These are phyloP conservation scores for Hericium coralloides DNA, from an alignment of 768 basidiomycete species.

Conservation along the genomic window DNA sequence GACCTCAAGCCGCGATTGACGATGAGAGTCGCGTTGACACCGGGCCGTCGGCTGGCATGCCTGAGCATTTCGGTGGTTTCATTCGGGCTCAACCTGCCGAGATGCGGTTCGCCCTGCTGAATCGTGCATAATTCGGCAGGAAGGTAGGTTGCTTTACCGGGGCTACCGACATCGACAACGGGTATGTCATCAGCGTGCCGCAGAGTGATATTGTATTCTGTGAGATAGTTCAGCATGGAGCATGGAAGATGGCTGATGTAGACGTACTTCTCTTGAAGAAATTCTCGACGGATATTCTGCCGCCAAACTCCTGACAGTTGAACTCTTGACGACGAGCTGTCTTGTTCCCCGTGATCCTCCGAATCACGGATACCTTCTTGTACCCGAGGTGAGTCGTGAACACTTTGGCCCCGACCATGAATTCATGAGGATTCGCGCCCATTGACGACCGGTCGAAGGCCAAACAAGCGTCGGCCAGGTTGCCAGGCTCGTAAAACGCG, in stretches of 20 bases:
- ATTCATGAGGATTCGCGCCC: conserved; percentile 37
- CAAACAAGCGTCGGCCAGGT: conserved; percentile 48
- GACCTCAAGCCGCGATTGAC: conserved; percentile 44
- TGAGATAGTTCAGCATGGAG: neutral
- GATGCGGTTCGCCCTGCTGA: conserved; percentile 46
- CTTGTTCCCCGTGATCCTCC: conserved; percentile 25
- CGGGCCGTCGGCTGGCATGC: conserved; percentile 56
- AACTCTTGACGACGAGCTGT: conserved; percentile 45
- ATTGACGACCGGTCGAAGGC: conserved; percentile 35
- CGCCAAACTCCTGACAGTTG: conserved; percentile 46
- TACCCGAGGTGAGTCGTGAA: conserved; percentile 41
- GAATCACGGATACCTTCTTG: conserved; percentile 14
- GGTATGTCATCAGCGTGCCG: conserved; percentile 28
- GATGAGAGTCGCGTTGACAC: conserved; percentile 49
- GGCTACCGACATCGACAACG: conserved; percentile 25
- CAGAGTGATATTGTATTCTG: conserved; percentile 54
- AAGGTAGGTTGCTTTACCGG: conserved; percentile 29
- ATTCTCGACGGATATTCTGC: conserved; percentile 46
- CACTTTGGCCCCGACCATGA: conserved; percentile 49
- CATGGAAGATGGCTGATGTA: conserved; percentile 1
- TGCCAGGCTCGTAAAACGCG: conserved; percentile 49
- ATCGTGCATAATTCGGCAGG: conserved; percentile 72
- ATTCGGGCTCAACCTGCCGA: conserved; percentile 47
- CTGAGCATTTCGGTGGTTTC: conserved; percentile 68
- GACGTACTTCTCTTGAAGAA: conserved; percentile 58